These are phyloP conservation scores for Xylariaceae sp. DNA, from an alignment of 2,329 filamentous ascomycete genomes.

Conservation along the genomic window DNA sequence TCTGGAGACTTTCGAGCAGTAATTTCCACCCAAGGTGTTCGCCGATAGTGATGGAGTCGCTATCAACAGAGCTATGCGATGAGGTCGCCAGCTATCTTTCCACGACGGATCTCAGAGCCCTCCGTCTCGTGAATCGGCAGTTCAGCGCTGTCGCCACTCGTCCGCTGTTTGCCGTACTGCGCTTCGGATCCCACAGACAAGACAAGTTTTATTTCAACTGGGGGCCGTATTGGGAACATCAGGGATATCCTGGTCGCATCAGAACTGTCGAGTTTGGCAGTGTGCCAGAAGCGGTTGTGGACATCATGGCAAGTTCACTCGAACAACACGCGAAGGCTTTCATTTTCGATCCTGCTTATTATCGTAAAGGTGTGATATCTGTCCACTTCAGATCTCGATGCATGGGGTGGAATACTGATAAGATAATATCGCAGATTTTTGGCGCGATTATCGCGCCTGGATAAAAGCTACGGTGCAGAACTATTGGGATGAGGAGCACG, in stretches of 20 bases:
- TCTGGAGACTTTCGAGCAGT: no score
- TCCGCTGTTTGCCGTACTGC: slow-evolving; percentile 11
- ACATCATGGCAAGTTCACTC: slow-evolving; percentile 8
- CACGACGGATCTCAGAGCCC: slow-evolving; percentile 7
- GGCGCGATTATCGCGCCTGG: slow-evolving; percentile 8
- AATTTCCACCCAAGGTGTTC: no score
- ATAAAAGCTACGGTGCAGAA: slow-evolving; percentile 10
- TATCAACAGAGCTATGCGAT: slow-evolving; percentile 9
- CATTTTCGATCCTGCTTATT: slow-evolving; percentile 16
- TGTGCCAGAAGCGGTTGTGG: slow-evolving; percentile 9
- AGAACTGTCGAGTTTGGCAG: slow-evolving; percentile 11
- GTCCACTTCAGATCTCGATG: background rate
- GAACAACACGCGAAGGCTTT: slow-evolving; percentile 9
- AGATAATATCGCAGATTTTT: slow-evolving; percentile 3
- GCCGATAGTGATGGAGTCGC: background rate
- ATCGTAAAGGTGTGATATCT: slow-evolving; percentile 5
- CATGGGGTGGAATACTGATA: background rate
- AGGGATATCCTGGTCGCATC: slow-evolving; percentile 4
- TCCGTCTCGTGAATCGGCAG: slow-evolving; percentile 11
- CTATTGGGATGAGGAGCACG: slow-evolving; percentile 6
- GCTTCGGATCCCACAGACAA: slow-evolving; percentile 10
- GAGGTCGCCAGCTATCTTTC: slow-evolving; percentile 7
- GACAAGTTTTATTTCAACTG: background rate
- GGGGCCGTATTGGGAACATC: slow-evolving; percentile 1
- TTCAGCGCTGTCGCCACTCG: slow-evolving; percentile 10